A percentile compares a stretch with the other conserved stretches of the same genome.
These are phyloP conservation scores for Gyrodon lividus DNA, from an alignment of 768 basidiomycete genomes.

Conservation along the genomic window DNA sequence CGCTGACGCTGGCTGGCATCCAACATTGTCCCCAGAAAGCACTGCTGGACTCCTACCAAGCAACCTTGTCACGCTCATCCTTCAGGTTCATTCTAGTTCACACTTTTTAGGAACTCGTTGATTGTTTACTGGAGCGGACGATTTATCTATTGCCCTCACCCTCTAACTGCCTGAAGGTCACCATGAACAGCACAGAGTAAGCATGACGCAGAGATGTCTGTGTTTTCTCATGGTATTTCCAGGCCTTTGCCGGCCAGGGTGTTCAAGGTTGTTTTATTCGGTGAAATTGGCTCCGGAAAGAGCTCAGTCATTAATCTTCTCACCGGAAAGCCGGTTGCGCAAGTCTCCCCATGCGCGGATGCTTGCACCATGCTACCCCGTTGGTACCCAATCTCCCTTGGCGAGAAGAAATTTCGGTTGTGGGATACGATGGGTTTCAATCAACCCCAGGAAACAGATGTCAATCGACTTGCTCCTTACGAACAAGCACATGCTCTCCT, in stretches of 20 bases:
- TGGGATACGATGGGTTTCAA: constrained; percentile 37
- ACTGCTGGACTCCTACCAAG: too few species aligned
- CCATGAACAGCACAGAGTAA: constrained; percentile 18
- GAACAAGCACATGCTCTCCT: constrained; percentile 35
- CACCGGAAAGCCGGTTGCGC: constrained; percentile 25
- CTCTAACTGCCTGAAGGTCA: not conserved
- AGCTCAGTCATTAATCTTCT: constrained; percentile 32
- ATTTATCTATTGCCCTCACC: too few species aligned
- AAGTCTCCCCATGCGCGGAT: constrained; percentile 26
- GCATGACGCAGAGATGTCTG: constrained; percentile 1
- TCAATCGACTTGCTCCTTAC: constrained; percentile 21
- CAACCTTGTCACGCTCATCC: too few species aligned
- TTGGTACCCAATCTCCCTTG: constrained; percentile 20
- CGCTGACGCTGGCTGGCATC: too few species aligned
- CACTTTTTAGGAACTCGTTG: too few species aligned
- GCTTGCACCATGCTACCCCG: constrained; percentile 35
- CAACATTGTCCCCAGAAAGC: too few species aligned
- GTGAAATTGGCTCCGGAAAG: constrained; percentile 30
- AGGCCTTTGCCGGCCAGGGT: constrained; percentile 9
- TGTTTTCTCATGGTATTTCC: constrained; percentile 2
- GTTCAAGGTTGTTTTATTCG: constrained; percentile 27
- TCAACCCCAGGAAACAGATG: constrained; percentile 17
- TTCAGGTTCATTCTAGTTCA: too few species aligned
- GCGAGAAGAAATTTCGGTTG: constrained; percentile 23
- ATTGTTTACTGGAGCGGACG: too few species aligned